Percentiles rank a stretch among this genome's conserved stretches.
phyloP scores from a whole-genome alignment of 768 basidiomycete species.

The Boletus insuetus region DNA sequence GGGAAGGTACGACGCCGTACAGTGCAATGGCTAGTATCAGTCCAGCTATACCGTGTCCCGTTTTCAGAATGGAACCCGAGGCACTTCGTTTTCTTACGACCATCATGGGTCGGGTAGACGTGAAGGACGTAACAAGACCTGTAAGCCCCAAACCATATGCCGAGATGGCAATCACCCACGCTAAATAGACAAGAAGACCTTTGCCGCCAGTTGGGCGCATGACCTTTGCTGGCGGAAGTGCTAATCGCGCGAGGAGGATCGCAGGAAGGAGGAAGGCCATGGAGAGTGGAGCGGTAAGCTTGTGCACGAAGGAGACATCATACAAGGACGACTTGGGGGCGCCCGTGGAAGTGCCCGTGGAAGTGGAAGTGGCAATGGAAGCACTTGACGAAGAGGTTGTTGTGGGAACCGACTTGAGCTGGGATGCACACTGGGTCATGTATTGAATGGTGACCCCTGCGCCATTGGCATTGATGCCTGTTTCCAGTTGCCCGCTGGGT shows the following conservation, averaged over 20 bases:
- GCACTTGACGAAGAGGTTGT: constrained; percentile 21
- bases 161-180: constrained; percentile 39
- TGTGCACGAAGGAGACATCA: constrained; percentile 46
- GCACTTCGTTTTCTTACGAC: constrained; percentile 32
- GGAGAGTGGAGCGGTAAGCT: constrained; percentile 47
- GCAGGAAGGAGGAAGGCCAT: constrained; percentile 43
- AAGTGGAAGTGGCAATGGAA: constrained; percentile 9
- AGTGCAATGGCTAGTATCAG: constrained; percentile 61
- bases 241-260: constrained; percentile 41
- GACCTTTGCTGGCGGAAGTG: constrained; percentile 35
- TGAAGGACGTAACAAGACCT: constrained; percentile 63
- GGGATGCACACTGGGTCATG: constrained; percentile 56
- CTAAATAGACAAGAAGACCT: constrained; percentile 33
- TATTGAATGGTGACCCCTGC: constrained; percentile 62
- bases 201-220: constrained; percentile 21
- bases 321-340: constrained; percentile 30
- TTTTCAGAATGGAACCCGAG: constrained; percentile 42
- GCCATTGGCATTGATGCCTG: constrained; percentile 64
- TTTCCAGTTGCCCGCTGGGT: constrained; percentile 58
- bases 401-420: constrained; percentile 26
- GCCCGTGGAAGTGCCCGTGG: constrained; percentile 7
- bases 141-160: constrained; percentile 62
- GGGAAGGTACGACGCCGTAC: constrained; percentile 50
- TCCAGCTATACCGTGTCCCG: constrained; percentile 63
- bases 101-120: constrained; percentile 41